Percentiles rank a stretch among this genome's conserved stretches.
These are phyloP conservation scores for Shiraia bambusicola DNA, from an alignment of 2,329 filamentous ascomycete species.

Conservation along the genomic window DNA sequence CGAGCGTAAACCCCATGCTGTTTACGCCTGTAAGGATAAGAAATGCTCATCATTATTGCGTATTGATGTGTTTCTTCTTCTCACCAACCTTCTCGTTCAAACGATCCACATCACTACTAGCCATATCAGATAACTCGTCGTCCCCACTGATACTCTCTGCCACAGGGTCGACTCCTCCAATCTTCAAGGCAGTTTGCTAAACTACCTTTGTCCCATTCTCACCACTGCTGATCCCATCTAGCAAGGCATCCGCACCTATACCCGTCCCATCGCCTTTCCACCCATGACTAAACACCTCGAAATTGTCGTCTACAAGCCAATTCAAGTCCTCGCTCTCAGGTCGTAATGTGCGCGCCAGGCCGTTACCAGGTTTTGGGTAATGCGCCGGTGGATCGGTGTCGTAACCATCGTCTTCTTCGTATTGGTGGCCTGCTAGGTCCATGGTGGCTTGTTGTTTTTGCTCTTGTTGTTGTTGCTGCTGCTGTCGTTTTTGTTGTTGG, in stretches of 20 bases:
- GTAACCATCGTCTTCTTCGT: conserved; percentile 55
- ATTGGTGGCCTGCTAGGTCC: conserved; percentile 25
- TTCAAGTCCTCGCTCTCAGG: conserved; percentile 61
- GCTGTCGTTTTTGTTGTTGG: no score
- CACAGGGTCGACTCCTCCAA: not conserved
- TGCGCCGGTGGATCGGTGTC: conserved; percentile 55
- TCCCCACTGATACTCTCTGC: not conserved
- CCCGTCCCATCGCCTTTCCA: conserved; percentile 41
- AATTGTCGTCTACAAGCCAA: conserved; percentile 63
- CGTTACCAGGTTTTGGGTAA: conserved; percentile 64
- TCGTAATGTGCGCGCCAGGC: conserved; percentile 56
- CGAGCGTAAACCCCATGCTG: no score
- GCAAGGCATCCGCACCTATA: conserved; percentile 30
- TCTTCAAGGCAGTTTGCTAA: conserved; percentile 9
- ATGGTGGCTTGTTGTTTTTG: conserved; percentile 13
- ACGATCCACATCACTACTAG: conserved; percentile 1
- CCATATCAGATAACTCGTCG: conserved; percentile 7
- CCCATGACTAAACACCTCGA: conserved; percentile 59
- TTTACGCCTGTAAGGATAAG: not conserved
- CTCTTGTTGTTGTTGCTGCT: no score
- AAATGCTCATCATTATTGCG: not conserved
- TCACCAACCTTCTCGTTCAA: not conserved
- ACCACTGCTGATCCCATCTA: conserved; percentile 20
- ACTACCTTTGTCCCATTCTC: conserved; percentile 15
- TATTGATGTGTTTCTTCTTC: not conserved